Base-by-base conservation (phyloP, 176 grass and related monocot species). In the Oryza australiensis region DNA sequence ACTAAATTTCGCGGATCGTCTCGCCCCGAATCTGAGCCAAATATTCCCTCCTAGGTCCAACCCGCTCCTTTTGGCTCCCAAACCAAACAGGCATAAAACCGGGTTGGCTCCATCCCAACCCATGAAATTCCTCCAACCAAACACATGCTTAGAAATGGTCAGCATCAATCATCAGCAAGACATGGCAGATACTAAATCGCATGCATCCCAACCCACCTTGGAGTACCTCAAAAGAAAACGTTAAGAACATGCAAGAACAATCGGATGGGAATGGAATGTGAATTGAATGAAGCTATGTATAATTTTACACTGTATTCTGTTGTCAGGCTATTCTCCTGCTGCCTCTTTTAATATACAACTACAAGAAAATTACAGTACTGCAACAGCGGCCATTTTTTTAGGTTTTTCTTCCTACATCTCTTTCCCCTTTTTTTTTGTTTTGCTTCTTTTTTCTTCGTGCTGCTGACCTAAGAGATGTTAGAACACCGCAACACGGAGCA, bases 231-330 rank as follows among this genome's bases (percentile, higher is more conserved):
- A 55, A 55, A 29, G 12, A 7, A 22, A 65, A 49, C 51, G 13
- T 63, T 20, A 23, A 18, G 1, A 20, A 24, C 22, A 72, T 33
- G 22, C 34, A 14, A 10, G 5, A 28, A 66, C 8, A 18, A 42
- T 40, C n/a, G 24, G 11, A 63, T 15, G 62, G 67, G 14, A 69
- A 86, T 68, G 74, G 62, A 85, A 89, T 91, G 66, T 89, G 75
- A 91, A 94, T 89, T 91, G 89, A 89, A 91, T 89, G 42, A 83
- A 91, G 84, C 92, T 91, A 89, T 91, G 87, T 90, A 86, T 76
- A 82, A 91, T 77, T 85, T 82, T 87, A 94, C 86, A 94, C 72
- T 82, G 88, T 94, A 91, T 87, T 86, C 80, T 85, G 85, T 86
- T 88, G 92, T 94, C 89, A 91, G 89, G 86, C 89, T 94, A 82